Percentiles rank a stretch among this genome's conserved stretches.
phyloP scores from a whole-genome alignment of 208 protist genomes.

The Giardia duodenalis region DNA sequence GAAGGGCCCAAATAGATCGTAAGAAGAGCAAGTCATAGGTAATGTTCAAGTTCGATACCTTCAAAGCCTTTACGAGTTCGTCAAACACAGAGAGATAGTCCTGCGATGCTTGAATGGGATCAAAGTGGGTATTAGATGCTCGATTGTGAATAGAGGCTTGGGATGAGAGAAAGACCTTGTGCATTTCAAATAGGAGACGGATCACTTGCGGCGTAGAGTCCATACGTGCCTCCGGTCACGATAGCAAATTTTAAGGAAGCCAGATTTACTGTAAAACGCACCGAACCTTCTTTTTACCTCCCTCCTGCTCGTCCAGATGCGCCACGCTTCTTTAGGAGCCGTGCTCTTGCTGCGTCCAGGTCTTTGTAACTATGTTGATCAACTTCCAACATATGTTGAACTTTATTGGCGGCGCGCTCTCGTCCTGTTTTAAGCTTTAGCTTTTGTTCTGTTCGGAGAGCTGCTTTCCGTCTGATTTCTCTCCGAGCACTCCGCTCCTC shows the following conservation, averaged over 20 bases:
- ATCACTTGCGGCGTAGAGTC: too few species aligned
- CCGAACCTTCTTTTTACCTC: too few species aligned
- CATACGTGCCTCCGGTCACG: too few species aligned
- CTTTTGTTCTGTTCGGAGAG: background rate
- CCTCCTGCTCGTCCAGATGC: too few species aligned
- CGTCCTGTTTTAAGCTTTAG: background rate
- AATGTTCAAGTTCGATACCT: background rate
- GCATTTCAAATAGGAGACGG: background rate
- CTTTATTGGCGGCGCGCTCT: background rate
- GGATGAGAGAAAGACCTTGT: background rate
- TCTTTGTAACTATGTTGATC: background rate
- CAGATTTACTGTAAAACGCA: too few species aligned
- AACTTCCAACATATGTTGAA: background rate
- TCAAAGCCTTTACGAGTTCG: background rate
- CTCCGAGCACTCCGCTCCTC: background rate
- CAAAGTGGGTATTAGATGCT: background rate
- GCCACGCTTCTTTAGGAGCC: too few species aligned
- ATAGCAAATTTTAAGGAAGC: too few species aligned
- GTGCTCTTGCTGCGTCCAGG: too few species aligned
- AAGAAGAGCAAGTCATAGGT: background rate
- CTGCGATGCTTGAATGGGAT: background rate
- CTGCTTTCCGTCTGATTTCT: background rate
- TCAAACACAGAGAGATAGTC: background rate
- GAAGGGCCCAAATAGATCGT: background rate
- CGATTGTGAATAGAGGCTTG: background rate